These are phyloP conservation scores for Fusarium sp. DNA, from an alignment of 2,329 filamentous ascomycete genomes.

Conservation along the genomic window DNA sequence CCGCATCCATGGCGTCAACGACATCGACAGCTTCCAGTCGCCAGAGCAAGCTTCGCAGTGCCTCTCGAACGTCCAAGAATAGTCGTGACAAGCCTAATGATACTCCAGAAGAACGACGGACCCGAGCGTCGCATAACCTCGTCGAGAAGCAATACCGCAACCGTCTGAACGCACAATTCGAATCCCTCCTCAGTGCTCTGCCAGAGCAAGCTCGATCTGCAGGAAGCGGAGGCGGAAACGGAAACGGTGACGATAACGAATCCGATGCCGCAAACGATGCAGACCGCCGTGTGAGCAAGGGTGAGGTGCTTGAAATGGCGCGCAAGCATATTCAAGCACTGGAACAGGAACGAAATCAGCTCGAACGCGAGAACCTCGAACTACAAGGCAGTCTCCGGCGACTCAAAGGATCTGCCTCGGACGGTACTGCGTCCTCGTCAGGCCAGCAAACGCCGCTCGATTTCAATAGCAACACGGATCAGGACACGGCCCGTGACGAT, in stretches of 20 bases:
- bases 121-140: constrained; percentile 45
- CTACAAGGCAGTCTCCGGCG: constrained; percentile 40
- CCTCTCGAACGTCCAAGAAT: constrained; percentile 45
- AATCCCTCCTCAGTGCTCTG: constrained; percentile 40
- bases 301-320: constrained; percentile 46
- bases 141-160: constrained; percentile 47
- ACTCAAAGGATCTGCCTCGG: constrained; percentile 33
- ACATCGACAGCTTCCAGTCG: constrained; percentile 42
- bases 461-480: constrained; percentile 23
- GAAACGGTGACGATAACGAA: constrained; percentile 34
- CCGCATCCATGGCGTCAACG: constrained; percentile 39
- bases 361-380: constrained; percentile 42
- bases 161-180: constrained; percentile 44
- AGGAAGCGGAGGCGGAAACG: neutral
- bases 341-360: constrained; percentile 38
- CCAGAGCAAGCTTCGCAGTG: constrained; percentile 43
- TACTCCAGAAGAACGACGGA: constrained; percentile 44
- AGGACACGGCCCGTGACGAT: constrained; percentile 17
- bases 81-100: constrained; percentile 42
- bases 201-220: constrained; percentile 39
- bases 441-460: constrained; percentile 30
- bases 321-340: constrained; percentile 43
- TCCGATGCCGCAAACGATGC: constrained; percentile 39
- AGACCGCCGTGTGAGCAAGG: constrained; percentile 43
- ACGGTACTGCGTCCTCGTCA: constrained; percentile 11